Conservation (phyloP, 1,284 basidiomycete genomes). For the Sporisorium iseilematis-ciliati region DNA sequence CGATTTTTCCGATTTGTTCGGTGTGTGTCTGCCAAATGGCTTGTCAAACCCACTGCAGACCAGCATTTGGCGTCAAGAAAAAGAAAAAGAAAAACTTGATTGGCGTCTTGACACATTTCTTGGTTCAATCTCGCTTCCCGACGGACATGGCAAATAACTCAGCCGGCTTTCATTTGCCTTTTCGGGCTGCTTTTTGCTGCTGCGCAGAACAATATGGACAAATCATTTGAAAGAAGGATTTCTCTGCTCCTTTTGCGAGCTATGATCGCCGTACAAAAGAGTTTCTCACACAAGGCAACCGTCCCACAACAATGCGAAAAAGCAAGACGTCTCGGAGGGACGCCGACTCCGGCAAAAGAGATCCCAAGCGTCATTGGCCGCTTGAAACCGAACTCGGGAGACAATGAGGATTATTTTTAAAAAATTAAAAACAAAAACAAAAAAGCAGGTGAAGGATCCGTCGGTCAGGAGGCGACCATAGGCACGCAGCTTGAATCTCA, state of each 20-base stretch:
- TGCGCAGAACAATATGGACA: no score
- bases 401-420: background rate
- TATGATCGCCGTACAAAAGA: no score
- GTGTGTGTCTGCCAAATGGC: no score
- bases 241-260: no score
- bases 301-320: no score
- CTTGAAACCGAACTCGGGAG: background rate
- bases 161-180: background rate
- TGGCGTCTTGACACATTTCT: conserved; percentile 5
- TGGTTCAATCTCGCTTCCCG: background rate
- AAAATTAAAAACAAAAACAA: background rate
- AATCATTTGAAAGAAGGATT: no score
- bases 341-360: no score
- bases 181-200: no score
- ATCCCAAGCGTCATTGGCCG: no score
- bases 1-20: background rate
- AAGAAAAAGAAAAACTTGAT: background rate
- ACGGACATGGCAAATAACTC: background rate
- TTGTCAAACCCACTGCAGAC: no score
- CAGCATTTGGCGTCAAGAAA: background rate
- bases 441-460: background rate
- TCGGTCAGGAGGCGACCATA: background rate
- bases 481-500: background rate
- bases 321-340: no score
- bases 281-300: no score